Base-by-base conservation (phyloP, 192 early-diverging fungal genomes). In the Phlyctochytrium arcticum region DNA sequence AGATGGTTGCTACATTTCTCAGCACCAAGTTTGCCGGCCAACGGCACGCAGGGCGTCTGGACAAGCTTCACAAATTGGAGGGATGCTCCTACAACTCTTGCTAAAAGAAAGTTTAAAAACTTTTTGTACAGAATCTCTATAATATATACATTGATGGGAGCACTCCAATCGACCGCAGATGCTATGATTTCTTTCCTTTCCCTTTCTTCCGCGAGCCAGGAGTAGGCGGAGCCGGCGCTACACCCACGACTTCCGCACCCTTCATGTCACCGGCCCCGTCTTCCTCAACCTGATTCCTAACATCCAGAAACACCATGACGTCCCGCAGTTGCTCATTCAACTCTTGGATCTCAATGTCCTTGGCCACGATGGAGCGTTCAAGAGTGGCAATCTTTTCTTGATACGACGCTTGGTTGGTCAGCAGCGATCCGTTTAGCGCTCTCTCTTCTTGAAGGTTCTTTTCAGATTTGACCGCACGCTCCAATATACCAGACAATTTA, bases 241-340 rank as follows among this genome's bases (percentile, higher is more conserved):
- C 63, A n/a, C 63, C 63, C 8, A 65, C 54, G 7, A 57, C 54
- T 5, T n/a, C 9, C 15, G 53, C 53, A 15, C 63, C 63, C 32
- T 36, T 21, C 54, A 65, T 15, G n/a, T 65, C 63, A 5, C 44
- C 44, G 23, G 48, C 29, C 15, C 55, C 55, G 33, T 8, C 15
- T 37, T 65, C 63, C 62, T 87, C 77, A 15, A 87, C 56, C 66
- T 85, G 75, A 30, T 89, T 72, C 57, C 88, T 85, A 15, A 89
- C 87, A 21, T 92, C 85, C 31, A 98, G 69, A 66, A 88, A 95
- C 56, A 90, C 87, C 86, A 92, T 90, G 67, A 98, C 70, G 66
- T 98, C 94, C n/a, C 86, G 72, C 5, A 97, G 83, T 78, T 96
- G 91, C 39, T 95, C 94, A 60, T 80, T 78, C 60, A 94, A 62